Base-by-base conservation (phyloP, 164 flowering plant genomes). In the Saururus chinensis region DNA sequence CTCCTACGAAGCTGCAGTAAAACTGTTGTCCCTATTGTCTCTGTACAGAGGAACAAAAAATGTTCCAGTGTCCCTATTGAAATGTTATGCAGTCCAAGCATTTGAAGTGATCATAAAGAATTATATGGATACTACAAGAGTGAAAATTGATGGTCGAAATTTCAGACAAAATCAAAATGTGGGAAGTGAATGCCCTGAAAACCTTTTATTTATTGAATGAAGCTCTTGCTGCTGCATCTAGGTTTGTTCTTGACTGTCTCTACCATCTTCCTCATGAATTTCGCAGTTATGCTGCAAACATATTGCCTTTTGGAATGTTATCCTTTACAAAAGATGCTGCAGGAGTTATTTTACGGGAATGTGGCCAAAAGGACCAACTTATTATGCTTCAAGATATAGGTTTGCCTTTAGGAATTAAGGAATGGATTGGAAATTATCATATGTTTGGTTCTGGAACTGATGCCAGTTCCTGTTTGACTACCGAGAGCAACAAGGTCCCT, bases 341-440 rank as follows among this genome's bases (percentile, higher is more conserved):
- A 68, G 66, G 71, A 53, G 74, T 73, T 45, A 77, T 95, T 64
- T 78, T 95, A 69, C 49, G 25, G 35, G 87, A 82, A 63, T 95
- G 99, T 70, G 70, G 68, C 40, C 64, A 74, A 64, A 64, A 57
- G 40, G 77, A 81, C 67, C 74, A 89, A 60, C 88, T 85, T 37
- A 55, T 81, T 41, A 85, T 90, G 87, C 89, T 95, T 75, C 99
- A 95, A 76, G 91, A 87, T 20, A 70, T 88, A n/a, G 99, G 99
- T 23, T 68, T 90, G n/a, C 74, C 82, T 53, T 87, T 87, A 60
- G 91, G 95, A 57, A 70, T 91, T 59, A 48, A 70, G 64, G 95
- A 95, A 66, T 95, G 99, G 99, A 76, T 87, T 60, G 64, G 81
- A 54, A 91, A 95, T 72, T 84, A 83, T 69, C 70, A 71, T 63